Conservation (phyloP, 2,329 filamentous ascomycete genomes). For the Alternaria consortialis region DNA sequence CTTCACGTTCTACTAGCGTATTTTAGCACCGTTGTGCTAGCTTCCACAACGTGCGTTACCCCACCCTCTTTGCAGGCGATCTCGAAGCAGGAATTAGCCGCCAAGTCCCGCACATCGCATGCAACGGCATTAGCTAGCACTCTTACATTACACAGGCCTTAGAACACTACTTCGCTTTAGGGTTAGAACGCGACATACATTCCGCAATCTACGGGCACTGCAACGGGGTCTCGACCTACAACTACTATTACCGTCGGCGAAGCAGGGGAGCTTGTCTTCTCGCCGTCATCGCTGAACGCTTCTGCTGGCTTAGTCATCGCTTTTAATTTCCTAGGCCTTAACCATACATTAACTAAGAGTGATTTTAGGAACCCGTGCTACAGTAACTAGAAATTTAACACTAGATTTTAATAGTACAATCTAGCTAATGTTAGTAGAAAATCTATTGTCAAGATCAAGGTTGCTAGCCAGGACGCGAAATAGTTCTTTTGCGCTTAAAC, state of each 20-base stretch:
- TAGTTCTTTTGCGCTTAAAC: conserved; percentile 26
- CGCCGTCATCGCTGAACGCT: conserved; percentile 14
- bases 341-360: conserved; percentile 25
- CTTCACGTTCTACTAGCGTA: neutral
- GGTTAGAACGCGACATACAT: neutral
- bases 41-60: conserved; percentile 1
- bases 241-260: conserved; percentile 17
- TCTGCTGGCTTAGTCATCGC: conserved; percentile 13
- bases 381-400: conserved; percentile 1
- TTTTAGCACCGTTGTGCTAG: conserved; percentile 4
- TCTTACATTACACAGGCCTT: neutral
- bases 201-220: neutral
- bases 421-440: conserved; percentile 16
- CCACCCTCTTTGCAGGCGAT: neutral
- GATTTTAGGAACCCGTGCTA: conserved; percentile 9
- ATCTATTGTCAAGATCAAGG: conserved; percentile 15
- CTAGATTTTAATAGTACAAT: conserved; percentile 5
- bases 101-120: neutral
- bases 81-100: neutral
- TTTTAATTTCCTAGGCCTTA: conserved; percentile 23
- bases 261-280: conserved; percentile 17
- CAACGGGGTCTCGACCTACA: neutral
- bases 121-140: neutral
- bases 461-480: conserved; percentile 10
- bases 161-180: neutral